Evolutionary conservation across 139 green algal species (phyloP).

Genomic region (Nannochloris sp.): DNA sequence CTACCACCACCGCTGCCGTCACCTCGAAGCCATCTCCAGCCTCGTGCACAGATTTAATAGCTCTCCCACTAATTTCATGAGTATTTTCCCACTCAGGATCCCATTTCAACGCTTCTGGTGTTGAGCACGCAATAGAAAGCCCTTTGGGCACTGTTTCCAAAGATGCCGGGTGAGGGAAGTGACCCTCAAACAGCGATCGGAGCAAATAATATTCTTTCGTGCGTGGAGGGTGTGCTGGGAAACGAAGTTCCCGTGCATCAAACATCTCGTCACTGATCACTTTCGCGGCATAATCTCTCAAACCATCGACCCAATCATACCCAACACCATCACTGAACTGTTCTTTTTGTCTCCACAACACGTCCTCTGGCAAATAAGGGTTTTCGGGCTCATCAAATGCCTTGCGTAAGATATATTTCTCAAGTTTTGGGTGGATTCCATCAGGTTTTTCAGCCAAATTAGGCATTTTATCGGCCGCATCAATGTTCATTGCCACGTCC

Average conservation of each 20-base stretch:
- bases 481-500: conserved; percentile 72
- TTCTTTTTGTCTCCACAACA: conserved; percentile 98
- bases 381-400: conserved; percentile 88
- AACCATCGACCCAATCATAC: conserved; percentile 80
- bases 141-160: conserved; percentile 62
- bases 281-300: conserved; percentile 62
- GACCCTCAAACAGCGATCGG: conserved; percentile 78
- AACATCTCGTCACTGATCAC: conserved; percentile 63
- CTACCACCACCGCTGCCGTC: no score
- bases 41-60: conserved; percentile 43
- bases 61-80: conserved; percentile 66
- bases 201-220: conserved; percentile 92
- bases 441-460: conserved; percentile 57
- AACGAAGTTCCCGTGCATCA: conserved; percentile 41
- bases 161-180: conserved; percentile 68
- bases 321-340: conserved; percentile 96
- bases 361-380: conserved; percentile 78
- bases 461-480: conserved; percentile 84
- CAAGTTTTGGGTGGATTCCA: conserved; percentile 64
- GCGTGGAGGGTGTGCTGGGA: conserved; percentile 77
- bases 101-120: conserved; percentile 56
- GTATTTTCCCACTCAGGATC: conserved; percentile 53
- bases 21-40: no score
- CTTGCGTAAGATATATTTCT: conserved; percentile 97
- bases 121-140: conserved; percentile 64